Evolutionary conservation across 768 basidiomycete species (phyloP).

Genomic region (Mycena belliarum): DNA sequence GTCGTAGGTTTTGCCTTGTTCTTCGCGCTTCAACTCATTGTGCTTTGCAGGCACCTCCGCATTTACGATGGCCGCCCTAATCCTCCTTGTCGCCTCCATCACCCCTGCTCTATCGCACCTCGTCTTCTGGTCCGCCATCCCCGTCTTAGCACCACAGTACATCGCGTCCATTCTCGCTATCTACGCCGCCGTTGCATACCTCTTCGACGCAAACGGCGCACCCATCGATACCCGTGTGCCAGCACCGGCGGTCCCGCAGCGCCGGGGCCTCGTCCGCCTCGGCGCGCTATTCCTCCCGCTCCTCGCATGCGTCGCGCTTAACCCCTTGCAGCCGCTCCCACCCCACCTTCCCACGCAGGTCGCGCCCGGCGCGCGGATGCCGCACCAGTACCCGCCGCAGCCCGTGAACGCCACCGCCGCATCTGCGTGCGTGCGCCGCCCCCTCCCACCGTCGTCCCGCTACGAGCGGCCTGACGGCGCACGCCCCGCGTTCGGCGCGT

Average conservation of each 20-base stretch:
- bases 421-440: neutral
- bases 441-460: neutral
- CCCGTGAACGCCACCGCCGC: neutral
- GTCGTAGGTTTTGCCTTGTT: neutral
- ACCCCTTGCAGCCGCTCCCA: too few relatives aligned
- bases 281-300: neutral
- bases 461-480: constrained; percentile 1
- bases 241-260: neutral
- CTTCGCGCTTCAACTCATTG: neutral
- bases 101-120: neutral
- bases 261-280: neutral
- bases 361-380: neutral
- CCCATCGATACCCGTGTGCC: neutral
- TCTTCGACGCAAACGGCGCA: constrained; percentile 1
- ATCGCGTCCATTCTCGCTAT: neutral
- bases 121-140: neutral
- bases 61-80: neutral
- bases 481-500: constrained; percentile 26
- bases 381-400: neutral
- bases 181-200: constrained; percentile 1
- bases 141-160: neutral
- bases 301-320: too few relatives aligned
- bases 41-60: neutral
- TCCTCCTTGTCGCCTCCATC: neutral
- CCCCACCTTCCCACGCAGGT: too few relatives aligned